phyloP scores from a whole-genome alignment of 148 eudicot genomes.

The Bassia scoparia region DNA sequence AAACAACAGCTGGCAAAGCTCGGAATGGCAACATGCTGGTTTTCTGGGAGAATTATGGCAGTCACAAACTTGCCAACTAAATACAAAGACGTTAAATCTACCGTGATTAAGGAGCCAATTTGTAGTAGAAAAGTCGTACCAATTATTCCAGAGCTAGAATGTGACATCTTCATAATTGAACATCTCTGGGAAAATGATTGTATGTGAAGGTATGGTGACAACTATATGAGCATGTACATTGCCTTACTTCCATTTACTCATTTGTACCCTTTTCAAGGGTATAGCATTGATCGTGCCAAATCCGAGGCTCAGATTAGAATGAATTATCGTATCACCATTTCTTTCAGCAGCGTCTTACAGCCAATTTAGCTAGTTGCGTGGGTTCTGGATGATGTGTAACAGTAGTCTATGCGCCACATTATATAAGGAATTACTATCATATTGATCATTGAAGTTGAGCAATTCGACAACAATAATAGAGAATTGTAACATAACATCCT shows the following conservation, averaged over 20 bases:
- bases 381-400: slow-evolving; percentile 66
- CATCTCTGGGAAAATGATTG: too few species aligned
- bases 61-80: slow-evolving; percentile 77
- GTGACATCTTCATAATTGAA: too few species aligned
- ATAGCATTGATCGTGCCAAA: too few species aligned
- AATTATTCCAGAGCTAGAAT: slow-evolving; percentile 76
- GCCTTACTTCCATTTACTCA: too few species aligned
- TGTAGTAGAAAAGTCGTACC: slow-evolving; percentile 89
- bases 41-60: slow-evolving; percentile 59
- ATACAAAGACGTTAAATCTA: slow-evolving; percentile 76
- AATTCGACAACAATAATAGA: slow-evolving; percentile 78
- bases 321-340: slow-evolving; percentile 48
- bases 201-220: too few species aligned
- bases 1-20: slow-evolving; percentile 57
- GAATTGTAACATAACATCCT: slow-evolving; percentile 79
- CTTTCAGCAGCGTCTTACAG: slow-evolving; percentile 42
- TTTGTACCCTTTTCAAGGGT: too few species aligned
- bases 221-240: too few species aligned
- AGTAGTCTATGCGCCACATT: slow-evolving; percentile 73
- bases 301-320: too few species aligned
- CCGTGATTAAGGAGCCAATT: slow-evolving; percentile 72
- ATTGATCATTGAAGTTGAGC: slow-evolving; percentile 57
- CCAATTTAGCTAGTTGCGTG: too few species aligned
- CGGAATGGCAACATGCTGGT: slow-evolving; percentile 59
- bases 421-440: slow-evolving; percentile 56